Conservation (phyloP, 805 yeast species). For the Pichia occidentalis region DNA sequence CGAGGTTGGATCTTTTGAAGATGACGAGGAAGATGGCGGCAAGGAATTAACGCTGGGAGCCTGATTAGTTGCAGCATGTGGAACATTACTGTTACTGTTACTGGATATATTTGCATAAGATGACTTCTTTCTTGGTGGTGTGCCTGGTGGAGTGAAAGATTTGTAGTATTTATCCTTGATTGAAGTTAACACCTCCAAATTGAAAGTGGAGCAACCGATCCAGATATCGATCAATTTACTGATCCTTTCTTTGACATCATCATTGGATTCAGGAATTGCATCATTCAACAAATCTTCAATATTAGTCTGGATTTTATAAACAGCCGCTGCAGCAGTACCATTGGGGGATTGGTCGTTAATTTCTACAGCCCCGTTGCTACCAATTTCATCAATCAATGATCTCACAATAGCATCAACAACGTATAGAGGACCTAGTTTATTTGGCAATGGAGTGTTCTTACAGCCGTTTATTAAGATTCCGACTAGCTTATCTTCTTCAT, state of each 20-base stretch:
- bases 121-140: conserved; percentile 42
- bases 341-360: conserved; percentile 46
- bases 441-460: conserved; percentile 66
- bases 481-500: conserved; percentile 42
- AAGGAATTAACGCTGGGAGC: conserved; percentile 8
- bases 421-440: conserved; percentile 86
- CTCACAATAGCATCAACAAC: conserved; percentile 90
- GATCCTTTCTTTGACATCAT: conserved; percentile 64
- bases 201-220: conserved; percentile 80
- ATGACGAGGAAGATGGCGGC: conserved; percentile 9
- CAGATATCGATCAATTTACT: conserved; percentile 85
- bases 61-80: too few species aligned
- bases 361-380: conserved; percentile 33
- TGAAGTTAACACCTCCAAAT: conserved; percentile 43
- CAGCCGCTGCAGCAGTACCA: conserved; percentile 73
- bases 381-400: conserved; percentile 65
- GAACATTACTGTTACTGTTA: too few species aligned
- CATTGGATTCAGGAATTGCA: conserved; percentile 47
- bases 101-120: conserved; percentile 25
- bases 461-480: conserved; percentile 58
- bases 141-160: conserved; percentile 66
- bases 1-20: conserved; percentile 48
- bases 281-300: conserved; percentile 60
- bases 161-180: conserved; percentile 55
- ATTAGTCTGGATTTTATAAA: conserved; percentile 54